phyloP scores from a whole-genome alignment of 331 rosid species.

The Prunus yedoensis region DNA sequence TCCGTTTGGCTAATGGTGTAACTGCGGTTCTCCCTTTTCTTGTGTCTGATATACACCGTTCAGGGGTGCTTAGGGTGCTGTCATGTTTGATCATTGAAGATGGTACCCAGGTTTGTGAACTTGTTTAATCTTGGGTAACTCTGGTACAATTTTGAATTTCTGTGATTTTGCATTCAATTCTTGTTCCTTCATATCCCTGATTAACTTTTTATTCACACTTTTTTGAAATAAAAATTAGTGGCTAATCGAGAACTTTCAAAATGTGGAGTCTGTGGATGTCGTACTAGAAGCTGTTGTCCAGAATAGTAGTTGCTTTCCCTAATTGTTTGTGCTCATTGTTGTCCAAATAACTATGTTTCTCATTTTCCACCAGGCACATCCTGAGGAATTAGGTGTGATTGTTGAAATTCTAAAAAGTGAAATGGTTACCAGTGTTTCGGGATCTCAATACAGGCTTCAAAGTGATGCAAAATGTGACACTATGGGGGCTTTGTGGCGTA shows the following conservation, averaged over 20 bases:
- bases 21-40: slow-evolving; percentile 78
- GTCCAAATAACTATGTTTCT: slow-evolving; percentile 24
- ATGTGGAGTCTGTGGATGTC: neutral
- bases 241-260: neutral
- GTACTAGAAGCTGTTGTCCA: neutral
- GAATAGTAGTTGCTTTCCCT: neutral
- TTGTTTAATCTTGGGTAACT: neutral
- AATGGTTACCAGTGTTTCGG: slow-evolving; percentile 81
- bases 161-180: neutral
- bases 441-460: slow-evolving; percentile 80
- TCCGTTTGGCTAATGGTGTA: slow-evolving; percentile 85
- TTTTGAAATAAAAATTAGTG: neutral
- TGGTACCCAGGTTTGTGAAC: slow-evolving; percentile 67
- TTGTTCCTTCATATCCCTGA: neutral
- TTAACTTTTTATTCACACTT: neutral
- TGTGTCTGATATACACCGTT: slow-evolving; percentile 79
- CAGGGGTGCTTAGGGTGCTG: slow-evolving; percentile 85
- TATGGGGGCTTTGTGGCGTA: slow-evolving; percentile 92
- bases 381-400: slow-evolving; percentile 84
- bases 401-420: slow-evolving; percentile 96
- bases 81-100: slow-evolving; percentile 94
- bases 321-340: slow-evolving; percentile 25
- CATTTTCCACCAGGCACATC: slow-evolving; percentile 70
- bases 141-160: neutral
- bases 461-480: slow-evolving; percentile 91